Evolutionary conservation across 1,284 basidiomycete genomes (phyloP), one percentile per base, ranked within the genome.

Genomic region (Malassezia psittaci): DNA sequence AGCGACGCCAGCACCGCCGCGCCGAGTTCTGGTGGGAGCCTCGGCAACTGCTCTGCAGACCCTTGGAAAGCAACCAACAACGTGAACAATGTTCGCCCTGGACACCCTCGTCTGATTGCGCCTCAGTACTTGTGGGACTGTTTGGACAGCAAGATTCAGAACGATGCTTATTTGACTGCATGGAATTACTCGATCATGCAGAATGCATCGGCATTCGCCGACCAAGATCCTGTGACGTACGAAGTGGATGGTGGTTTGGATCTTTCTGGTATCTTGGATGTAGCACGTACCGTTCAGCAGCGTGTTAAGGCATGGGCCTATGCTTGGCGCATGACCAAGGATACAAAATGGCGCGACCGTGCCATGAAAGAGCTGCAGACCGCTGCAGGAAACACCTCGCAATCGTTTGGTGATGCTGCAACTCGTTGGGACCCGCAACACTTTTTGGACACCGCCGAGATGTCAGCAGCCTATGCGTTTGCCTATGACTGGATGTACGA

Each of bases 401-500:
- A 78, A 75, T 13, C 47, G 77, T 11, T 88, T 85, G 74, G 88
- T 86, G 48, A 59, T 29, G 24, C 49, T 10, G 18, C 32, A 19
- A 51, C 33, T 16, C 62, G 48, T 67, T 96, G 90, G 90, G 93
- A 94, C 77, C 80, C 84, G 3, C 64, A 54, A 2, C 94, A 98
- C 78, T 98, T 96, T 83, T 85, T 99, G 54, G 94, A 99, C 76
- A 80, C 85, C 8, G 93, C 84, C 18, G 94, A 99, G 76, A 81
- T 96, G 69, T 85, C 83, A 29, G 62, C 69, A 2, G 69, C 69
- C 13, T 72, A 69, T 52, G 70, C 82, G 35, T 87, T 94, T 65
- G 94, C 85, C 2, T 99, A 96, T 72, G 94, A 99, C 76, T 99
- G 81, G 81, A 77, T 98, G 52, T 86, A 94, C 77, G 85, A 93